Base-by-base conservation (phyloP, 495 filamentous ascomycete species). In the Aspergillus affinis region DNA sequence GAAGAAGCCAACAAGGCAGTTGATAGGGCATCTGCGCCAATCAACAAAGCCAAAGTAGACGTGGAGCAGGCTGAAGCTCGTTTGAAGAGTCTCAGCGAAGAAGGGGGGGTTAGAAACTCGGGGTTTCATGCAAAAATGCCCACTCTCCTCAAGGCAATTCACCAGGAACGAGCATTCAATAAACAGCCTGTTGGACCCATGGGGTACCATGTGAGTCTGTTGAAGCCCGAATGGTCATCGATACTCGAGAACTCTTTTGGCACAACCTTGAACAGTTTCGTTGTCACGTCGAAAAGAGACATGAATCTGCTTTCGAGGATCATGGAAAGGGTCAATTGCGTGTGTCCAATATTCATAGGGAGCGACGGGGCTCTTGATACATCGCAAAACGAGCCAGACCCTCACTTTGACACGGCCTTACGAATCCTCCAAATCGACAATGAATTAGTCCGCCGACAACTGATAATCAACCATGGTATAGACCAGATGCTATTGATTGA, bases 401-500 rank as follows among this genome's bases (percentile, higher is more conserved):
- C 66, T 32, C 69, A 78, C 3, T 90, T 88, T 59, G 84, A 90
- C 55, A 98, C 94, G 3, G 86, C 90, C 30, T 77, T 97, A 44
- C 82, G 90, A 51, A 84, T 88, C 6, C 80, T 98, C 46, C 85
- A 92, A 76, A 87, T 98, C 63, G 88, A 94, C 62, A 86, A 93
- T 69, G 82, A 87, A 15, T 72, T 87, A 48, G 90, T 95, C 21
- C 86, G 85, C 36, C 86, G 89, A 59, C 88, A 92, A 53, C 74
- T 98, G 30, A 88, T 99, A 69, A 91, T 99, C 69, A 86, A 85
- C 55, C 81, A 93, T 65, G 72, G 77, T 8, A 89, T 96, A 49
- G 94, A 99, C 58, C 93, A 98, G 67, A 86, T 87, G 12, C 80
- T 96, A 10, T 72, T 99, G 3, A 86, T 97, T 49, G 81, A 86